A percentile compares a stretch with the other conserved stretches of the same genome.
Evolutionary conservation across 208 protist genomes (phyloP).

Genomic region (Trypanosoma platydactyli): DNA sequence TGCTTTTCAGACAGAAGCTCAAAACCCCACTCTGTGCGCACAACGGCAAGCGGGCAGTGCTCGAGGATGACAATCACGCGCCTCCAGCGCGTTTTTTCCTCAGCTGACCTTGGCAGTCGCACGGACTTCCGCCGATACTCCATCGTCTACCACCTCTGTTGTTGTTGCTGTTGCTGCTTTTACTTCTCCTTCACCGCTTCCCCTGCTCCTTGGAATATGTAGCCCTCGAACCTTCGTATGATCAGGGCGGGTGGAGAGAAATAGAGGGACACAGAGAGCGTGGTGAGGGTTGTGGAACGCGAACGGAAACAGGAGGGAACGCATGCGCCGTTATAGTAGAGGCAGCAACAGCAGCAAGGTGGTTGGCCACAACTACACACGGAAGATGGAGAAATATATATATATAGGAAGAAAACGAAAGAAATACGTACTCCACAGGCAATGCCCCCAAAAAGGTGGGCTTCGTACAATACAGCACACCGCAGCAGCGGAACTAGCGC

Average conservation of each 20-base stretch:
- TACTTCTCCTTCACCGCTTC: background rate
- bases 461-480: too few relatives aligned
- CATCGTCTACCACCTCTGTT: constrained; percentile 33
- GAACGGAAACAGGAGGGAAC: too few relatives aligned
- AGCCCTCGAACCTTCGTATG: too few relatives aligned
- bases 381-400: background rate
- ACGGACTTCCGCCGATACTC: constrained; percentile 84
- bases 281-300: background rate
- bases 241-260: too few relatives aligned
- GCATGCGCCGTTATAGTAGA: too few relatives aligned
- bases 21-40: constrained; percentile 94
- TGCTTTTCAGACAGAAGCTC: constrained; percentile 98
- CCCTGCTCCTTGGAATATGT: too few relatives aligned
- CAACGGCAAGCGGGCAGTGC: constrained; percentile 90
- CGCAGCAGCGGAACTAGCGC: constrained; percentile 23
- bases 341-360: background rate
- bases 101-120: constrained; percentile 77
- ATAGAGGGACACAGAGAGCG: too few relatives aligned
- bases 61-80: constrained; percentile 96
- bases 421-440: too few relatives aligned
- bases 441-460: too few relatives aligned
- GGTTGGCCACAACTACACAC: background rate
- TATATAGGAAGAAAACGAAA: background rate
- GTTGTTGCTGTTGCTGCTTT: background rate
- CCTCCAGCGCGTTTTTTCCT: constrained; percentile 87